Conservation (phyloP, 768 basidiomycete species). For the Termitomyces heimii region DNA sequence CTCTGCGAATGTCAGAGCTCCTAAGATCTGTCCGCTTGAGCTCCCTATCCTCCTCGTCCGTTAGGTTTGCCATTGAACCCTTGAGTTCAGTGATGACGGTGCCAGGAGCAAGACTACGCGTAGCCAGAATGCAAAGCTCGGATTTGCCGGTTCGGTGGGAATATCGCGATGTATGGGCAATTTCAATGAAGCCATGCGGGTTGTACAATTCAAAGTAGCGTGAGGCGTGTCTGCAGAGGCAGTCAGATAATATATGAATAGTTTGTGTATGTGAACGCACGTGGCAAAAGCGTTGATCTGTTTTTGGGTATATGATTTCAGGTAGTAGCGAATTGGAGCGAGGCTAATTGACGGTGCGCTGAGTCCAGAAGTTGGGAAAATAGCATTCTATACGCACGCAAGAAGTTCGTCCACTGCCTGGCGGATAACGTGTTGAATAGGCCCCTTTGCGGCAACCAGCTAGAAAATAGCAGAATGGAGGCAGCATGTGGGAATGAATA, state of each 20-base stretch:
- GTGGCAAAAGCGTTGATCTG: conserved; percentile 91
- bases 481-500: conserved; percentile 16
- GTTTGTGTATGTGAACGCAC: conserved; percentile 45
- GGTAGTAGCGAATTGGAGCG: conserved; percentile 69
- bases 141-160: conserved; percentile 85
- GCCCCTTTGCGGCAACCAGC: conserved; percentile 55
- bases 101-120: conserved; percentile 61
- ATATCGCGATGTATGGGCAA: conserved; percentile 84
- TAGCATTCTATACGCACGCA: conserved; percentile 35
- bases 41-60: conserved; percentile 81
- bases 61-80: conserved; percentile 85
- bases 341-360: conserved; percentile 41
- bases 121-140: conserved; percentile 83
- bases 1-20: conserved; percentile 73
- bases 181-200: conserved; percentile 79
- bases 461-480: conserved; percentile 22
- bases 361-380: conserved; percentile 16
- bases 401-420: conserved; percentile 77
- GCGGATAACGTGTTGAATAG: conserved; percentile 52
- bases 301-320: conserved; percentile 69
- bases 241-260: conserved; percentile 17
- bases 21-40: conserved; percentile 77
- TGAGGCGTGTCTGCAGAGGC: conserved; percentile 63
- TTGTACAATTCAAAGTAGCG: conserved; percentile 87
- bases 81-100: conserved; percentile 80